Evolutionary conservation across 371 early-diverging fungal species (phyloP).

Genomic region (Syncephalastrum monosporum): DNA sequence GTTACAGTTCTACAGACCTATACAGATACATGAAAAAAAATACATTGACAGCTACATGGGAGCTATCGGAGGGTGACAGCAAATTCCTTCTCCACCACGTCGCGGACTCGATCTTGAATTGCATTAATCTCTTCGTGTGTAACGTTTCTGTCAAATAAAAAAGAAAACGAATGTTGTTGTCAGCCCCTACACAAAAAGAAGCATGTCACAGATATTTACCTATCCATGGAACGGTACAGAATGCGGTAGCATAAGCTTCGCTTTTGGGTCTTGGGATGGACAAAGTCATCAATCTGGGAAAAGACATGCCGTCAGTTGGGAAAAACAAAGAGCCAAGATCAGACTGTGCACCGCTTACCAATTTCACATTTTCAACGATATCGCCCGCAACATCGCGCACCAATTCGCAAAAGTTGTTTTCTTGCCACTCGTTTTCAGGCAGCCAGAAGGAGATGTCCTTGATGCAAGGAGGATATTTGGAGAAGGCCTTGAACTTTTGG

Average conservation of each 20-base stretch:
- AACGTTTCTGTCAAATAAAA: conserved; percentile 40
- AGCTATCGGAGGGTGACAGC: conserved; percentile 76
- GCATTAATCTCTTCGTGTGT: conserved; percentile 93
- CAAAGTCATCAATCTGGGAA: conserved; percentile 81
- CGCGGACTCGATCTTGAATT: conserved; percentile 81
- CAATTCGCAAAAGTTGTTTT: conserved; percentile 91
- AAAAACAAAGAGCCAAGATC: neutral
- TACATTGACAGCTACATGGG: neutral
- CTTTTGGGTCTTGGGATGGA: conserved; percentile 80
- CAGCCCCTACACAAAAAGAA: neutral
- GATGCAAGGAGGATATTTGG: conserved; percentile 82
- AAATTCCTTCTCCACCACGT: conserved; percentile 62
- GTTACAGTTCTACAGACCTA: too few species aligned
- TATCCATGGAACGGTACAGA: conserved; percentile 90
- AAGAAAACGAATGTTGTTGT: neutral
- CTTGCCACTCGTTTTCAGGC: conserved; percentile 67
- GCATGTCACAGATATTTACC: conserved; percentile 29
- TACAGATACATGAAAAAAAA: too few species aligned
- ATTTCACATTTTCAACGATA: conserved; percentile 83
- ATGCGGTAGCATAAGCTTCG: conserved; percentile 91
- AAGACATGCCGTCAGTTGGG: neutral
- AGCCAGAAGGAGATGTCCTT: conserved; percentile 97
- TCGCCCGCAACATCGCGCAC: conserved; percentile 93
- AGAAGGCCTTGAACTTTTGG: conserved; percentile 77
- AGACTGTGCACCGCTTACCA: conserved; percentile 49